Percentiles rank a stretch among this genome's conserved stretches.
phyloP scores from a whole-genome alignment of 2,329 filamentous ascomycete genomes.

The Aspergillus sp. region DNA sequence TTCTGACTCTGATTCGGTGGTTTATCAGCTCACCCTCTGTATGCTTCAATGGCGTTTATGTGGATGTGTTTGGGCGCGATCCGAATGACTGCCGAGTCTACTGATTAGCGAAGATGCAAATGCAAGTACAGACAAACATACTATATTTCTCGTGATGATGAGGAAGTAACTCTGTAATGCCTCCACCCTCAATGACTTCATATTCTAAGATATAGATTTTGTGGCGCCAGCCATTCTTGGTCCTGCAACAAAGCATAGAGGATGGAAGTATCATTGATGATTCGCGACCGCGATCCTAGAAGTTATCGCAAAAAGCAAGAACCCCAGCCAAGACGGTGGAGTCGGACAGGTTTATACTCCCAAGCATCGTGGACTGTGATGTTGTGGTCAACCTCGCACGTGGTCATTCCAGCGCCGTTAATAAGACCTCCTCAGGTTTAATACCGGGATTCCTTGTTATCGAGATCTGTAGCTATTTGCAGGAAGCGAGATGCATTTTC shows the following conservation, averaged over 20 bases:
- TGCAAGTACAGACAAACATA: neutral
- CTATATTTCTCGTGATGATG: neutral
- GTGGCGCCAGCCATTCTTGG: neutral
- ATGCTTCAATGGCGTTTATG: neutral
- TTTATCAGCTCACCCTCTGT: neutral
- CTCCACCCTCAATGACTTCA: neutral
- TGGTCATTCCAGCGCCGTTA: too few species aligned
- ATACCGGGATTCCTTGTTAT: too few species aligned
- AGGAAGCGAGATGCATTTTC: too few species aligned
- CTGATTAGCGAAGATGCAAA: neutral
- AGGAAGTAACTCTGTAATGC: neutral
- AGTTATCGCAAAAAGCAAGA: neutral
- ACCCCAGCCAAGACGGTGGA: neutral
- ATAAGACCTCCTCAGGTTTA: too few species aligned
- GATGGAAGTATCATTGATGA: neutral
- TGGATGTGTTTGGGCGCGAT: neutral
- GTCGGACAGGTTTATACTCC: neutral
- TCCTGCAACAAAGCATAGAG: neutral
- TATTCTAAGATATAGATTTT: neutral
- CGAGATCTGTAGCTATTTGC: too few species aligned
- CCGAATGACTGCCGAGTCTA: neutral
- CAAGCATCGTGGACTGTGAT: neutral
- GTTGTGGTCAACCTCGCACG: neutral
- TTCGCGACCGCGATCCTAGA: neutral
- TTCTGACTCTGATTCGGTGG: neutral